These are phyloP conservation scores for Aquilaria agallochum DNA, from an alignment of 441 rosid species.

Conservation along the genomic window DNA sequence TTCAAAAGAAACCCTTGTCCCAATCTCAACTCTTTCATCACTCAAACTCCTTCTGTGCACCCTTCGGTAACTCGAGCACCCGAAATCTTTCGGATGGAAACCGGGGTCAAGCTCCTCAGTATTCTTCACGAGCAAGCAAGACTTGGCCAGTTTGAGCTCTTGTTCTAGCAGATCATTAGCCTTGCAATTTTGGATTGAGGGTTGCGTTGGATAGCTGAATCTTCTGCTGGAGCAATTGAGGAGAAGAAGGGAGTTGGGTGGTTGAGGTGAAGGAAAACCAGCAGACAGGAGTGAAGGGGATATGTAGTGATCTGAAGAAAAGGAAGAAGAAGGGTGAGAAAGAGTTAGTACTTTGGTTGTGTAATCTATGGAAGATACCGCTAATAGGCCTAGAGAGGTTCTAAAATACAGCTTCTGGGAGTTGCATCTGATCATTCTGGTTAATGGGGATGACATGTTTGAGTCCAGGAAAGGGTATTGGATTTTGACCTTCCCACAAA, in stretches of 20 bases:
- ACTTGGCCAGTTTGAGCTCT: constrained; percentile 5
- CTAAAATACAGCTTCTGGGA: constrained; percentile 43
- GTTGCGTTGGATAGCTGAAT: constrained; percentile 3
- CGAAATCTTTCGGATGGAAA: constrained; percentile 38
- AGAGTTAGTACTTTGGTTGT: constrained; percentile 29
- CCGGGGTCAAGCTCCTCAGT: constrained; percentile 21
- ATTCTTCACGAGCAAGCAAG: constrained; percentile 33
- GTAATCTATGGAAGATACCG: constrained; percentile 41
- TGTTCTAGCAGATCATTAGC: constrained; percentile 8
- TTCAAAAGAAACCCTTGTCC: constrained; percentile 48
- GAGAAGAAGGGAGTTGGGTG: constrained; percentile 35
- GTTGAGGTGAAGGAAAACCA: constrained; percentile 37
- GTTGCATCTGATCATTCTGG: constrained; percentile 36
- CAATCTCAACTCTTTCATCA: constrained; percentile 25
- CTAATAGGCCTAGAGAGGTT: constrained; percentile 44
- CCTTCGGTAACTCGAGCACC: constrained; percentile 29
- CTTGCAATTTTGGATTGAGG: constrained; percentile 18
- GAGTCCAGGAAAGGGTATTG: constrained; percentile 18
- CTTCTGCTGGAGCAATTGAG: constrained; percentile 30
- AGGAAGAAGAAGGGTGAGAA: constrained; percentile 30
- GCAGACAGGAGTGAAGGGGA: constrained; percentile 37
- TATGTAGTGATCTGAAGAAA: constrained; percentile 17
- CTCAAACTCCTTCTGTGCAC: constrained; percentile 20
- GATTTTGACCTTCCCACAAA: constrained; percentile 28
- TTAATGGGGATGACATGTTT: constrained; percentile 18